Base-by-base conservation (phyloP, 352 stramenopile genomes). In the Pythium plurisporium region DNA sequence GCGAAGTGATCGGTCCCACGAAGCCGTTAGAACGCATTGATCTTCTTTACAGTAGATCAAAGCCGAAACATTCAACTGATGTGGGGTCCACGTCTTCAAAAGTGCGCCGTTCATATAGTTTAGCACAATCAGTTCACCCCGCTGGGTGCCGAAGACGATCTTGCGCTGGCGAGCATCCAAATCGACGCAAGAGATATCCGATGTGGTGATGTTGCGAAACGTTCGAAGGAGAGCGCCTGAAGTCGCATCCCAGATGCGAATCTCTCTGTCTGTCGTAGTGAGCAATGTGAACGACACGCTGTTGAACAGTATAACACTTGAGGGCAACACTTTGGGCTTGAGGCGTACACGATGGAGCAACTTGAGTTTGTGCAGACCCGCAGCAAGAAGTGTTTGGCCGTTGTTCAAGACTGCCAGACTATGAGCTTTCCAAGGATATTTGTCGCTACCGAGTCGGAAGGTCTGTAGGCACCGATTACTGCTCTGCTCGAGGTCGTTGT, bases 21-120 rank as follows among this genome's bases (percentile, higher is more conserved):
- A 90, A 3, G 72, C 80, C 3, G 78, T 90, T 3, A 93, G 65
- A 23, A 93, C 78, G 26, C 74, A 85, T 30, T 74, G 67, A 47
- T 93, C 80, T 53, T 93, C 80, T 33, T 82, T 85, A 58, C 82
- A 93, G 56, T 89, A 93, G 2, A 86, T 55, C 19, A 93, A 36
- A 10, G 72, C 72, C 5, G 76, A 81, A 1, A 93, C 77, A 29
- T 85, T 69, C 22, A 80, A 65, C n/a, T 70, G 68, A 11, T 91
- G 82, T 3, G 76, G 73, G 12, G 75, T 79, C 74, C 79, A 93
- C 8, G 69, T 74, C 27, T 79, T 76, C 14, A 93, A 48, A 0
- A 91, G 50, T 6, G 80, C 73, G 36, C 82, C 82, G 23, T 87
- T 91, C n/a, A 89, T 67, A 41, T 90, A 89, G 36, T 90, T 91